phyloP scores from a whole-genome alignment of 75 land plant genomes.

The Cunninghamia lanceolata region DNA sequence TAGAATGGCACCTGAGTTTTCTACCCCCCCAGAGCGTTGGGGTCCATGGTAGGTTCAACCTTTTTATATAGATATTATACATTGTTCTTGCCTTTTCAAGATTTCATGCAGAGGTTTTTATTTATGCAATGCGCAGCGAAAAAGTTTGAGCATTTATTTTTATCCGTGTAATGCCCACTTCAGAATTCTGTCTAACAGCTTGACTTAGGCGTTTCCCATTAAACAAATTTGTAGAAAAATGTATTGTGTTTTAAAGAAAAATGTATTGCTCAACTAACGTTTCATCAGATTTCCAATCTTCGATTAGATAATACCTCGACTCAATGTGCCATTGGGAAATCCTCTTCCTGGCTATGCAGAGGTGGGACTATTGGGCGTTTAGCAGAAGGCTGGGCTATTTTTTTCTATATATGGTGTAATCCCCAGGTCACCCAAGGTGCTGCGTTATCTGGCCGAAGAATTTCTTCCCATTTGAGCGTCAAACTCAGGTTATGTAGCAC shows the following conservation, averaged over 20 bases:
- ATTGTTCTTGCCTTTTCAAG: neutral
- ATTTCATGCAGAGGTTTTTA: neutral
- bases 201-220: neutral
- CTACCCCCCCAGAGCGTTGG: constrained; percentile 87
- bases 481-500: neutral
- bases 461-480: neutral
- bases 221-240: neutral
- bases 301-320: neutral
- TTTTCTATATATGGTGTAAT: neutral
- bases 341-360: neutral
- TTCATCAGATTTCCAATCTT: neutral
- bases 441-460: neutral
- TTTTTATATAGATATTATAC: neutral
- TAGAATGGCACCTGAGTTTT: constrained; percentile 50
- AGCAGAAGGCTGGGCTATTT: neutral
- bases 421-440: neutral
- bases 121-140: neutral
- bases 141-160: neutral
- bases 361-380: neutral
- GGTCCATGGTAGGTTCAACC: constrained; percentile 67
- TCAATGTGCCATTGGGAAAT: neutral
- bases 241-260: neutral
- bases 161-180: too few relatives aligned
- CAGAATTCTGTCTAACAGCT: neutral
- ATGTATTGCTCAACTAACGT: neutral